Percentiles rank a stretch among this genome's conserved stretches.
These are phyloP conservation scores for Medicago truncatula DNA, from an alignment of 306 rosid species.

Conservation along the genomic window MtrunA17r5.0-ANR NC_053042.1:43546001-43546500, in stretches of 20 bases:
- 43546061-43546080: conserved; percentile 62
- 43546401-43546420: conserved; percentile 70
- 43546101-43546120: conserved; percentile 54
- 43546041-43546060: conserved; percentile 61
- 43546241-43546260: conserved; percentile 56
- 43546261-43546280: conserved; percentile 69
- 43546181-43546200: conserved; percentile 34
- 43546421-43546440: not conserved
- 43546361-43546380: conserved; percentile 94
- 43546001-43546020: conserved; percentile 83
- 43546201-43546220: conserved; percentile 57
- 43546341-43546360: conserved; percentile 54
- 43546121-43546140: conserved; percentile 57
- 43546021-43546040: conserved; percentile 82
- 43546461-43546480: not conserved
- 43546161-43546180: conserved; percentile 39
- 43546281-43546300: conserved; percentile 74
- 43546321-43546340: conserved; percentile 61
- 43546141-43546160: conserved; percentile 64
- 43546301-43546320: conserved; percentile 81
- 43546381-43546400: conserved; percentile 70
- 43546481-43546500: not conserved
- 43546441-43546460: not conserved
- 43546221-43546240: conserved; percentile 49
- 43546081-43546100: conserved; percentile 63